These are phyloP conservation scores for Rostrohypoxylon terebratum DNA, from an alignment of 495 filamentous ascomycete species.

Conservation along the genomic window DNA sequence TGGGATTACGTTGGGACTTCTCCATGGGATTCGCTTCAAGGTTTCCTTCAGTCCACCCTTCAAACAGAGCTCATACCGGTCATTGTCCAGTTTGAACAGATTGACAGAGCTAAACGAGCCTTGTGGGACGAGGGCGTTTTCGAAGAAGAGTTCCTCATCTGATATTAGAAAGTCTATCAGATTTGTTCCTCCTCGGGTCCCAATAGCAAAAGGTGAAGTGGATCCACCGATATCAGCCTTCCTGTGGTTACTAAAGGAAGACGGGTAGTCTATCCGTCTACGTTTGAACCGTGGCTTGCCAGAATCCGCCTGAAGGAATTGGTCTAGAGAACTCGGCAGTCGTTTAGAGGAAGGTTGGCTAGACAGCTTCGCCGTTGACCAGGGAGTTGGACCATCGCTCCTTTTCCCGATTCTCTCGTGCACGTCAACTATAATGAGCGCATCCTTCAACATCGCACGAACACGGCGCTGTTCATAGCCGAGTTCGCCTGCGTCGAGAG, in stretches of 20 bases:
- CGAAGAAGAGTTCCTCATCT: constrained; percentile 28
- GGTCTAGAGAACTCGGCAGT: constrained; percentile 38
- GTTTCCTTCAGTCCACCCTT: constrained; percentile 13
- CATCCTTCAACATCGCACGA: constrained; percentile 32
- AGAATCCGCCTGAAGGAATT: constrained; percentile 14
- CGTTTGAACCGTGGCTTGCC: constrained; percentile 35
- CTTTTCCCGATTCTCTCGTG: constrained; percentile 22
- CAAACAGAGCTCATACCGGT: constrained; percentile 24
- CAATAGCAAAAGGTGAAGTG: constrained; percentile 4
- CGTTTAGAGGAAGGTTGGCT: constrained; percentile 27
- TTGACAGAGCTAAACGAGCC: not conserved
- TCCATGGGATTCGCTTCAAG: not conserved
- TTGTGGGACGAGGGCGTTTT: not conserved
- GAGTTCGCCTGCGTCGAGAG: constrained; percentile 35
- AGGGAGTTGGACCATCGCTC: constrained; percentile 23
- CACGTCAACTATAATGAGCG: constrained; percentile 30
- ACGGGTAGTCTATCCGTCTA: constrained; percentile 27
- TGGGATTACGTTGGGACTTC: constrained; percentile 7
- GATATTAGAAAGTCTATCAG: constrained; percentile 1
- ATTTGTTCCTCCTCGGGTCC: not conserved
- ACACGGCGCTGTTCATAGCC: constrained; percentile 34
- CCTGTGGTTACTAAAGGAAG: not conserved
- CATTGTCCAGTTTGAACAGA: constrained; percentile 25
- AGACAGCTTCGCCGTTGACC: constrained; percentile 32
- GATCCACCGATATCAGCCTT: not conserved